Base-by-base conservation (phyloP, 257 asterid species). In the Ehretia macrophylla region DNA sequence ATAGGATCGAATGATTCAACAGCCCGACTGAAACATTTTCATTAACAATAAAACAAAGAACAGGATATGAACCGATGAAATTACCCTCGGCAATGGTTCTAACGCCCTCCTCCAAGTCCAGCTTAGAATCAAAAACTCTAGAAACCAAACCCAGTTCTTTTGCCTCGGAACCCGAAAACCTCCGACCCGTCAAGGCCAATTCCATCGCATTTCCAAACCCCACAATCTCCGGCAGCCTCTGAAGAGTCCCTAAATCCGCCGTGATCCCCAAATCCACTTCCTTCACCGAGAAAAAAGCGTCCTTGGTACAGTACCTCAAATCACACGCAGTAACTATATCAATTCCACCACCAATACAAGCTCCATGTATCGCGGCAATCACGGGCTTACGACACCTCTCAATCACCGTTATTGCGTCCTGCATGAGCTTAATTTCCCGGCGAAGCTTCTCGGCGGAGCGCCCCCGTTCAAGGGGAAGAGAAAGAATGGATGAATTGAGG, bases 381-480 rank as follows among this genome's bases (percentile, higher is more conserved):
- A 92, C 97, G 3, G 97, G 99, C 79, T 92, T 92, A 71, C 97
- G 75, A 69, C 93, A 86, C 71, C 81, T 80, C 78, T 92, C 97
- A 37, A 86, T 66, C 60, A 95, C 92, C 57, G 95, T 79, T 17
- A 80, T 59, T 16, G 95, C 83, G 1, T 75, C 81, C 56, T 91
- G 98, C 63, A 83, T 13, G 50, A 67, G 61, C 86, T 81, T 84
- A 14, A 92, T 79, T 22, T 67, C 73, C 14, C 85, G 79, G 55
- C 89, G 86, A 66, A 92, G 66, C 72, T 60, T 80, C 81, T 88
- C 96, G 11, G 67, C 71, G 16, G 66, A 17, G 47, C 90, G 88
- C 20, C 85, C 96, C 14, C 78, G 32, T 68, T 83, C 93, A 1
- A 57, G 12, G 14, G 72, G 4, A 6, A 23, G 75, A n/a, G 16